Base-by-base conservation (phyloP, 106 monocot species). In the Alisma plantagoaquatica region DNA sequence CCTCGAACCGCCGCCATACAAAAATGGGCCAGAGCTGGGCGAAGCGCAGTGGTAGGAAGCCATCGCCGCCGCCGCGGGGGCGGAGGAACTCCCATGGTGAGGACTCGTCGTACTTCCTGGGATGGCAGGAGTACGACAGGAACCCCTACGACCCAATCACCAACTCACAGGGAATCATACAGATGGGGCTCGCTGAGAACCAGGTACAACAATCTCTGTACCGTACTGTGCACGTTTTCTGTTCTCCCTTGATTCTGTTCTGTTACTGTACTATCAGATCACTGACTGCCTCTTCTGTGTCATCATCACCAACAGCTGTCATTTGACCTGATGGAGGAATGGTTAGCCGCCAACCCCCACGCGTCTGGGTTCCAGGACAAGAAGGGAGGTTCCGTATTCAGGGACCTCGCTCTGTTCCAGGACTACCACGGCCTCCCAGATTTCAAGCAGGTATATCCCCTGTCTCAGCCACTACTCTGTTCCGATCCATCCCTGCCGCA, bases 181-280 rank as follows among this genome's bases (percentile, higher is more conserved):
- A 87, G 55, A 79, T 93, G 87, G 92, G 92, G 3, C 87, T 93
- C 3, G 92, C 92, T 8, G 92, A 93, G 61, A 93, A 93, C 64
- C 92, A 93, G 82, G 91, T 75, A 4, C 46, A 29, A 24, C 25
- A 9, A 10, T 46, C 35, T 38, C 14, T 14, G 9, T 7, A 38
- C 9, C 35, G 5, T 7, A 14, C 35, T 38, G 14, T 14, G 14
- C 14, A 14, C 14, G 5, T 14, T 38, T 38, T 14, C 14, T 38
- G 35, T 14, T 38, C 14, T 38, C 35, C 35, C 5, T 5, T 14
- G 14, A 38, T 38, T 14, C 35, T 7, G 35, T 14, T 38, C 9
- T 14, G 9, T 38, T 38, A 14, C 35, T 38, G 35, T 14, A 38
- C 14, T 14, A 38, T 38, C 35, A 7, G 9, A 38, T 38, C 5